Conservation (phyloP, 176 grass and related monocot species). For the Areca catechu region DNA sequence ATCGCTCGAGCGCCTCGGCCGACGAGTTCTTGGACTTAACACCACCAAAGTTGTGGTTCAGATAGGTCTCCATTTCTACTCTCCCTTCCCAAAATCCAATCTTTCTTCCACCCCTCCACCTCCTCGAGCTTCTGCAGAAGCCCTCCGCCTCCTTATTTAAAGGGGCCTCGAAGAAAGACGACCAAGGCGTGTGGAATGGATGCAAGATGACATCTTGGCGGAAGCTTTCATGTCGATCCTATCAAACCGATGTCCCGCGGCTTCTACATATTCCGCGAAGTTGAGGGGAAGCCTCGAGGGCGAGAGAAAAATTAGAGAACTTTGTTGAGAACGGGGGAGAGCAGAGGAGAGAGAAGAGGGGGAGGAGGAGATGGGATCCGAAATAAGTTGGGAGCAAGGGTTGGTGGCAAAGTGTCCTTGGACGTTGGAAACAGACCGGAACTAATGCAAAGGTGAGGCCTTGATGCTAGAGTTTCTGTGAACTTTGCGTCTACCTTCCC, state of each 20-base stretch:
- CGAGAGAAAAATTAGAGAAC: background rate
- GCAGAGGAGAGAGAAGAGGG: background rate
- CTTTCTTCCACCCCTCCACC: background rate
- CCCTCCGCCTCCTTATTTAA: background rate
- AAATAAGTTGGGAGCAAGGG: background rate
- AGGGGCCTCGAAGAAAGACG: background rate
- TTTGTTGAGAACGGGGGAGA: background rate
- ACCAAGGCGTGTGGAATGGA: slow-evolving; percentile 3
- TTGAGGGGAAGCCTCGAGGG: background rate
- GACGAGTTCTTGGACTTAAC: slow-evolving; percentile 34
- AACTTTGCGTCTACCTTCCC: no score
- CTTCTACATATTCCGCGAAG: background rate
- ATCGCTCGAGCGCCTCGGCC: slow-evolving; percentile 76
- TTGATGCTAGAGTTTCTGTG: no score
- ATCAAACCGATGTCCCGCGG: background rate
- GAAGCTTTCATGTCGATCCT: background rate
- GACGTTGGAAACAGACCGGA: background rate
- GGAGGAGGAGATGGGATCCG: background rate
- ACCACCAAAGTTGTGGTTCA: slow-evolving; percentile 5
- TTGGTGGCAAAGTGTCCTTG: background rate
- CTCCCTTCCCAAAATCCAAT: background rate
- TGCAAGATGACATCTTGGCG: background rate
- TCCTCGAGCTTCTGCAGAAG: background rate
- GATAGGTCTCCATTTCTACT: slow-evolving; percentile 3
- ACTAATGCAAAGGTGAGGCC: no score